Evolutionary conservation across 225 moss, liverwort and hornwort genomes (phyloP), one percentile per base, ranked within the genome.

Genomic region (Straminergon stramineum): DNA sequence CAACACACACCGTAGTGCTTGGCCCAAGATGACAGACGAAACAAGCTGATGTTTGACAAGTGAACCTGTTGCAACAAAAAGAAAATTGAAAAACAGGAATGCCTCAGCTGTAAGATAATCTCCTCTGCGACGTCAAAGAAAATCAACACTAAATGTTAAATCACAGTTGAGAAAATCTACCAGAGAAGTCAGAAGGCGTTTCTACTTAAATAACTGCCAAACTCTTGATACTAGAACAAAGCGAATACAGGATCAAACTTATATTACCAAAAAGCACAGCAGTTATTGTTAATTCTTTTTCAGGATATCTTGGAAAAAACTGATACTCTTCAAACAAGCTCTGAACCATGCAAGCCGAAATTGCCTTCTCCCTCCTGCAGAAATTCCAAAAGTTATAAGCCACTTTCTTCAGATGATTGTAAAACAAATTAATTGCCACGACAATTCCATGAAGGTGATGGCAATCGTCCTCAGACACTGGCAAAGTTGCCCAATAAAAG

Each of bases 11-110:
- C 97, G 96, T 57, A 99, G 90, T 69, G 97, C 99, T 89, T 96
- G 96, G 67, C 96, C 96, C 92, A 97, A 94, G 84, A 95, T 96
- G 65, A 97, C 92, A 80, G 97, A 96, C 53, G 97, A 99, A 85
- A 99, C 97, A 77, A 97, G 85, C 91, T 99, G 99, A 92, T 98
- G 98, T 90, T 97, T 98, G 87, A 99, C 95, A 57, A 99, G 97
- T 79, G 99, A 99, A 88, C 99, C 98, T 98, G 95, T 90, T 69
- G 65, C 91, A 89, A 75, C 20, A 28, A 83, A 86, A 92, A 45
- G 74, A 57, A 23, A 70, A 45, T 19, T 20, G 37, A 60, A 52
- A 64, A 69, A 87, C 68, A 71, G 27, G 62, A 78, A 55, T 30
- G 65, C 12, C 17, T 80, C 37, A 26, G 79, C 61, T 70, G 66